Evolutionary conservation across 1,284 basidiomycete genomes (phyloP).

Genomic region (Ceratobasidium sp.): DNA sequence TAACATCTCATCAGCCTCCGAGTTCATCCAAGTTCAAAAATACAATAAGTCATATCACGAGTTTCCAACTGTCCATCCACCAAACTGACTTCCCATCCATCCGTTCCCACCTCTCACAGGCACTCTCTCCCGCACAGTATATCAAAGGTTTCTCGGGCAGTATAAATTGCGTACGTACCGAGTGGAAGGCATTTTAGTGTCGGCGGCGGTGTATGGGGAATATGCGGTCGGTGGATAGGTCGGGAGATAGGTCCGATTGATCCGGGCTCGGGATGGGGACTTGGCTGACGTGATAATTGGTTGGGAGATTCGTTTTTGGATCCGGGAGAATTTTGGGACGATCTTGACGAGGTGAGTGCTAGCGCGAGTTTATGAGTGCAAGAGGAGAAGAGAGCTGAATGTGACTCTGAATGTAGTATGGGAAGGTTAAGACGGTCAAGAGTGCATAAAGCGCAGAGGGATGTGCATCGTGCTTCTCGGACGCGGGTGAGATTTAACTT

Average conservation of each 20-base stretch:
- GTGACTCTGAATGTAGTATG: constrained; percentile 60
- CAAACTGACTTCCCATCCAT: constrained; percentile 23
- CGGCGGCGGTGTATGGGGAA: constrained; percentile 21
- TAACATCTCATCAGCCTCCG: background rate
- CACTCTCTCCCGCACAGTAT: background rate
- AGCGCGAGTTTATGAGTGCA: background rate
- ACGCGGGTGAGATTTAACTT: constrained; percentile 67
- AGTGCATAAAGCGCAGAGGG: constrained; percentile 77
- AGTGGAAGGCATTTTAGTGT: constrained; percentile 45
- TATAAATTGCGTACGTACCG: constrained; percentile 25
- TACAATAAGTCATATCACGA: constrained; percentile 15
- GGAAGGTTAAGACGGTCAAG: constrained; percentile 80
- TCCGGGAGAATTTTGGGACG: constrained; percentile 37
- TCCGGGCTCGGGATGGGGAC: constrained; percentile 24
- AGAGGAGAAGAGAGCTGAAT: background rate
- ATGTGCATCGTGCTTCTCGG: constrained; percentile 77
- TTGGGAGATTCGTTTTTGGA: background rate
- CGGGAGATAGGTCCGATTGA: constrained; percentile 3
- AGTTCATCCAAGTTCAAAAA: background rate
- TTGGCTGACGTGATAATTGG: background rate
- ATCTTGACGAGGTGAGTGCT: constrained; percentile 16
- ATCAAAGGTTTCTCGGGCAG: background rate
- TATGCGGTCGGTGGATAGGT: constrained; percentile 28
- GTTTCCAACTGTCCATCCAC: constrained; percentile 12
- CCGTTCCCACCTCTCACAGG: background rate